Base-by-base conservation (phyloP, 106 monocot genomes). In the Apostasia ramifera region DNA sequence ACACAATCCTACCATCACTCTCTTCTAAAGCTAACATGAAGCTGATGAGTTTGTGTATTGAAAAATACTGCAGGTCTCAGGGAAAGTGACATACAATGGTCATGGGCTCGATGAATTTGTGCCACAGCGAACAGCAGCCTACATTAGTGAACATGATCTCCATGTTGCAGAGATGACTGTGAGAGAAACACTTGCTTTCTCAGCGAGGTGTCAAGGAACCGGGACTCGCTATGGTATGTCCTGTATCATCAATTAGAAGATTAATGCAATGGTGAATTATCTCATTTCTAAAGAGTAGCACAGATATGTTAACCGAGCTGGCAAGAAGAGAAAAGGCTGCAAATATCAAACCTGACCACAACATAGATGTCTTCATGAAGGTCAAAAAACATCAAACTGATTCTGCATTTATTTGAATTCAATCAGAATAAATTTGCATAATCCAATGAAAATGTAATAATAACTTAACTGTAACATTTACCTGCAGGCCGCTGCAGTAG, bases 351-450 rank as follows among this genome's bases (percentile, higher is more conserved):
- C 88, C 88, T 10, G 88, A 88, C 59, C 73, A 70, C 14, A 79
- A 88, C 40, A 74, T 88, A 50, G 88, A 88, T 79, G 58, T 88
- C 38, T 79, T 64, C 71, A 88, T 84, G 88, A 88, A 88, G 84
- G 88, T 84, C 48, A 71, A 66, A 38, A 65, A 2, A 3, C 15
- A 65, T 46, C 47, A 65, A 7, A 10, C 26, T 44, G n/a, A 45
- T 62, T 62, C 44, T 62, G 0, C 12, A 40, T 59, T 59, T 13
- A 10, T 13, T 59, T 37, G 40, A 40, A 59, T 9, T 59, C 40
- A 58, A 44, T 61, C 2, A 11, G 64, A 47, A 47, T 4, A 2
- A 14, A 47, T 15, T 46, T 46, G 14, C 8, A 4, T 42, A 63
- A 46, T 47, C 2, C 5, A 65, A 8, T 1, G 37, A 65, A 65